These are phyloP conservation scores for Hypholoma sublateritium DNA, from an alignment of 768 basidiomycete species.

Conservation along the genomic window DNA sequence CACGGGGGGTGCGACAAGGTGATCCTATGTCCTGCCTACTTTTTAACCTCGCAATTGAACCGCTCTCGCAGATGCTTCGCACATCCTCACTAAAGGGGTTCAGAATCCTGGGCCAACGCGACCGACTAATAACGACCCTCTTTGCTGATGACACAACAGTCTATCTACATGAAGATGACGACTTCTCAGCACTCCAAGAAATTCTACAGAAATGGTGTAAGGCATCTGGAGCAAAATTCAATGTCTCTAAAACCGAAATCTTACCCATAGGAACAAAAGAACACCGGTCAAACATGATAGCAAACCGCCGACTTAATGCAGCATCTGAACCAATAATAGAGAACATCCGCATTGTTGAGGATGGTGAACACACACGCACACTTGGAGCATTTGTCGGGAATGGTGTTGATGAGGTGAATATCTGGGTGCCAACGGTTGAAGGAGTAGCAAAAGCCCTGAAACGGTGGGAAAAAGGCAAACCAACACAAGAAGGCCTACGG, in stretches of 20 bases:
- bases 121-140: constrained; percentile 27
- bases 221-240: constrained; percentile 30
- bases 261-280: too few relatives aligned
- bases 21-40: constrained; percentile 39
- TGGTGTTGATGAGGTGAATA: constrained; percentile 6
- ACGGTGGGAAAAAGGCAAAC: constrained; percentile 25
- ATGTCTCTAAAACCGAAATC: constrained; percentile 38
- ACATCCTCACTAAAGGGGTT: constrained; percentile 28
- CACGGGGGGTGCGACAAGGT: constrained; percentile 32
- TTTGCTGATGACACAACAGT: too few relatives aligned
- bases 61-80: constrained; percentile 29
- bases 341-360: constrained; percentile 24
- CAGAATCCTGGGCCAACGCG: constrained; percentile 10
- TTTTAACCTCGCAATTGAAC: too few relatives aligned
- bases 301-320: constrained; percentile 2
- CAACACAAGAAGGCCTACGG: too few relatives aligned
- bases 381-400: constrained; percentile 36
- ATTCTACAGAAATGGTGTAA: neutral
- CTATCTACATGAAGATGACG: constrained; percentile 32
- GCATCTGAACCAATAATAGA: constrained; percentile 9
- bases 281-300: constrained; percentile 7
- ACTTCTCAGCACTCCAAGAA: constrained; percentile 23
- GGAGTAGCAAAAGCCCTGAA: constrained; percentile 19
- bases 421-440: constrained; percentile 27
- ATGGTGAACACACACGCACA: constrained; percentile 24